Conservation (phyloP, 306 rosid genomes). For the Pyrus bretschneideri region DNA sequence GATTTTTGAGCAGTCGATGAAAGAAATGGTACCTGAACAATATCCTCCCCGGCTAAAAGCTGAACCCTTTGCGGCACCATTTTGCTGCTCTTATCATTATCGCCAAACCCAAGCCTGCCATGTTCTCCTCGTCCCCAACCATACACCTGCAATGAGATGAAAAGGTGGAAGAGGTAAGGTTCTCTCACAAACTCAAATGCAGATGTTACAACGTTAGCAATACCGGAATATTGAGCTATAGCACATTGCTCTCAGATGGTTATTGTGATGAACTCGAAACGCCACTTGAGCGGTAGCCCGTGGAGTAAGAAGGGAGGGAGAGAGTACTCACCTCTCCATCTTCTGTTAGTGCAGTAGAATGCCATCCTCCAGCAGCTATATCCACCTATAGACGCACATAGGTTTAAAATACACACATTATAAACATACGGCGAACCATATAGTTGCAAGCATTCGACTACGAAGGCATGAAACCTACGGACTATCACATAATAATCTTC, state of each 20-base stretch:
- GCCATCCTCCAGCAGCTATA: slow-evolving; percentile 99
- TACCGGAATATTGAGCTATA: neutral
- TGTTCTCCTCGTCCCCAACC: slow-evolving; percentile 99
- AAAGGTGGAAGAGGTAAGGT: neutral
- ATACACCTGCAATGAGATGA: slow-evolving; percentile 60
- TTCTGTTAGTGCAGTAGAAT: slow-evolving; percentile 82
- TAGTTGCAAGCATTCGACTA: neutral
- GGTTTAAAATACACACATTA: neutral
- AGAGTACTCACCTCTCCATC: slow-evolving; percentile 74
- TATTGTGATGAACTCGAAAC: neutral
- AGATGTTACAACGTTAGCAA: neutral
- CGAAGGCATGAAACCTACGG: neutral
- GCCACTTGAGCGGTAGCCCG: neutral
- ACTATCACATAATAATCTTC: neutral
- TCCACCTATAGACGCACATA: slow-evolving; percentile 54
- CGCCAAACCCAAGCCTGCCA: slow-evolving; percentile 98
- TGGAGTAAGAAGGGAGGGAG: slow-evolving; percentile 2
- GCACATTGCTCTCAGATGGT: neutral
- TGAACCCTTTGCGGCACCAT: slow-evolving; percentile 94
- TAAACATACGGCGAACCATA: slow-evolving; percentile 4
- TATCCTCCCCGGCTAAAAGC: slow-evolving; percentile 82
- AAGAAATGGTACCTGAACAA: slow-evolving; percentile 63
- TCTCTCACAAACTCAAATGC: neutral
- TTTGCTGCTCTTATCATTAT: slow-evolving; percentile 96
- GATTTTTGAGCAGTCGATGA: neutral